phyloP scores from a whole-genome alignment of 768 basidiomycete species.

The Tylopilus subfusipes region DNA sequence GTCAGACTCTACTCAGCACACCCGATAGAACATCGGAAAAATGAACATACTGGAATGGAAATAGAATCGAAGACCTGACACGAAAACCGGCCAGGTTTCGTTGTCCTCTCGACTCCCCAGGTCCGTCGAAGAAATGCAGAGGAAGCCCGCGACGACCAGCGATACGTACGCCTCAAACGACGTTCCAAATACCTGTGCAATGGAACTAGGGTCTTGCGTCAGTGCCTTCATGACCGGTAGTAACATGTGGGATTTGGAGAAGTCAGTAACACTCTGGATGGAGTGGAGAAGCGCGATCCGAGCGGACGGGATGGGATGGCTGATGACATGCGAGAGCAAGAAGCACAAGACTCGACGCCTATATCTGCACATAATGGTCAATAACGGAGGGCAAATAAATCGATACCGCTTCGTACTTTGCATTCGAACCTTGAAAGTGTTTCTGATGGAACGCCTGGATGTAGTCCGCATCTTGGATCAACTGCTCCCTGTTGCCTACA shows the following conservation, averaged over 20 bases:
- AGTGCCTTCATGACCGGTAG: constrained; percentile 52
- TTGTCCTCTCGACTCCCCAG: constrained; percentile 43
- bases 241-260: constrained; percentile 49
- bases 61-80: constrained; percentile 40
- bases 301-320: constrained; percentile 45
- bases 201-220: constrained; percentile 20
- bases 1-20: constrained; percentile 1
- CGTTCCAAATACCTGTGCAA: constrained; percentile 36
- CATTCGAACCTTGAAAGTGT: constrained; percentile 43
- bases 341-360: constrained; percentile 71
- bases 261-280: constrained; percentile 40
- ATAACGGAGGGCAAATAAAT: constrained; percentile 32
- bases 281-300: constrained; percentile 53
- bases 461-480: constrained; percentile 57
- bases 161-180: constrained; percentile 34
- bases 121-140: constrained; percentile 40
- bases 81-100: constrained; percentile 50
- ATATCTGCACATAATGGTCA: constrained; percentile 43
- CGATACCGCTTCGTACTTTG: constrained; percentile 37
- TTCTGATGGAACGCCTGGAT: constrained; percentile 58
- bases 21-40: neutral
- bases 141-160: constrained; percentile 47
- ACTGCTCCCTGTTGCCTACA: constrained; percentile 48
- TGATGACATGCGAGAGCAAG: constrained; percentile 73
- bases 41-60: constrained; percentile 45